phyloP scores from a whole-genome alignment of 1,139 yeast species.

The Magnusiomyces tetraspermus region DNA sequence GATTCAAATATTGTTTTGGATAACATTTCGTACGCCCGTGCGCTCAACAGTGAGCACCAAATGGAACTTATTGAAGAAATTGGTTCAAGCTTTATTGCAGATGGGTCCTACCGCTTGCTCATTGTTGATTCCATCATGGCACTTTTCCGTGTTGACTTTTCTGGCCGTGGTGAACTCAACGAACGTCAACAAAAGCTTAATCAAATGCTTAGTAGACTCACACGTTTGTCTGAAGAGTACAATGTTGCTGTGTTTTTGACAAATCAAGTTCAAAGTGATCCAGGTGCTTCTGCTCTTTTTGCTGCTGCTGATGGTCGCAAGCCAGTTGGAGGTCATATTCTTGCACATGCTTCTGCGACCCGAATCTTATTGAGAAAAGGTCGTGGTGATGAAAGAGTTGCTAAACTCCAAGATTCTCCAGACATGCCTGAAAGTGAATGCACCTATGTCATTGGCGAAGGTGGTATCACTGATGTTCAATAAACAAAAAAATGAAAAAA shows the following conservation, averaged over 20 bases:
- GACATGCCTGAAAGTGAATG: slow-evolving; percentile 54
- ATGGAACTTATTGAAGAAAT: slow-evolving; percentile 47
- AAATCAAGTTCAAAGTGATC: slow-evolving; percentile 59
- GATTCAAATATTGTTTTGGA: slow-evolving; percentile 46
- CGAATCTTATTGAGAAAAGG: slow-evolving; percentile 50
- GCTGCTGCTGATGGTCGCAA: slow-evolving; percentile 58
- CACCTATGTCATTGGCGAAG: slow-evolving; percentile 44
- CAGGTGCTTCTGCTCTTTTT: slow-evolving; percentile 56
- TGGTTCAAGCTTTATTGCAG: slow-evolving; percentile 39
- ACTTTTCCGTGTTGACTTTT: slow-evolving; percentile 48
- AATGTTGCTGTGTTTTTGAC: slow-evolving; percentile 52
- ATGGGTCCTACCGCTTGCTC: slow-evolving; percentile 41
- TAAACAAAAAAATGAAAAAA: neutral
- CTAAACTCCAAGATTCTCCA: slow-evolving; percentile 51
- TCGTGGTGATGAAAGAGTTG: slow-evolving; percentile 57
- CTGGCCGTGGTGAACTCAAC: slow-evolving; percentile 52
- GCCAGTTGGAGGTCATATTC: slow-evolving; percentile 57
- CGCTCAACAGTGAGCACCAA: slow-evolving; percentile 53
- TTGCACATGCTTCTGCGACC: slow-evolving; percentile 59
- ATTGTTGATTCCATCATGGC: slow-evolving; percentile 55
- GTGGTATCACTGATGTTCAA: slow-evolving; percentile 42
- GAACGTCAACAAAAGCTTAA: slow-evolving; percentile 53
- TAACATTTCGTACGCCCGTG: slow-evolving; percentile 49
- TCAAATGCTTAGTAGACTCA: slow-evolving; percentile 46
- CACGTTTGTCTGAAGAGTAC: slow-evolving; percentile 49